Base-by-base conservation (phyloP, 2,329 filamentous ascomycete species). In the Talaromyces sp. region DNA sequence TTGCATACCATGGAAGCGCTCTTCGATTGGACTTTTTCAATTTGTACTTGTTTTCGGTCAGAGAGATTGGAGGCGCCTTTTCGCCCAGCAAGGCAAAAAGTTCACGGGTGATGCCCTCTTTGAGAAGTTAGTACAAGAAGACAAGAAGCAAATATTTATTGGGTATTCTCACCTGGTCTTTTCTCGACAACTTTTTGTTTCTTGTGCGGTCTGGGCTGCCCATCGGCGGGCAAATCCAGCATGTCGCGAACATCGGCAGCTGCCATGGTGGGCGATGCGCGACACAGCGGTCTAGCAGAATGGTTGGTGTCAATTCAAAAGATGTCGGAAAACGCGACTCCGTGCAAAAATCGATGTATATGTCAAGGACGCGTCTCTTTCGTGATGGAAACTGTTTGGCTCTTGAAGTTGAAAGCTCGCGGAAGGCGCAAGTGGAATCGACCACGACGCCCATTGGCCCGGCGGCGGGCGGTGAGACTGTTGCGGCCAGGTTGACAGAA, bases 191-290 rank as follows among this genome's bases (percentile, higher is more conserved):
- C 79, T 73, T 89, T 92, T 68, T 88, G 86, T 73, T 93, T 93
- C 79, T 95, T 96, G 50, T 84, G 77, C 46, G 87, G 85, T 64
- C 88, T 74, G 62, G 78, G 77, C 62, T 78, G 74, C 66, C 86
- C 87, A 67, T 86, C 80, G 55, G 78, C 79, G 66, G 88, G 88
- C 72, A 96, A 81, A 75, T 93, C 91, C 71, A 96, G 86, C 72
- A 96, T 90, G 74, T 96, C 91, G 78, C 90, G 91, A 68, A 96
- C 86, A 81, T 96, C 91, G 74, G 87, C 84, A 64, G 88, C 88
- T 63, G 88, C 82, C 87, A 90, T 90, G 65, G 69, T 80, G 69
- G 49, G 65, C 65, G 60, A 66, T 61, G 62, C 65, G 58, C 57
- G 53, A 54, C 62, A 54, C 27, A 50, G 17, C 38, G 46, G 51